Evolutionary conservation across 257 asterid genomes (phyloP).

Genomic region (Forsythia suspensa): DNA sequence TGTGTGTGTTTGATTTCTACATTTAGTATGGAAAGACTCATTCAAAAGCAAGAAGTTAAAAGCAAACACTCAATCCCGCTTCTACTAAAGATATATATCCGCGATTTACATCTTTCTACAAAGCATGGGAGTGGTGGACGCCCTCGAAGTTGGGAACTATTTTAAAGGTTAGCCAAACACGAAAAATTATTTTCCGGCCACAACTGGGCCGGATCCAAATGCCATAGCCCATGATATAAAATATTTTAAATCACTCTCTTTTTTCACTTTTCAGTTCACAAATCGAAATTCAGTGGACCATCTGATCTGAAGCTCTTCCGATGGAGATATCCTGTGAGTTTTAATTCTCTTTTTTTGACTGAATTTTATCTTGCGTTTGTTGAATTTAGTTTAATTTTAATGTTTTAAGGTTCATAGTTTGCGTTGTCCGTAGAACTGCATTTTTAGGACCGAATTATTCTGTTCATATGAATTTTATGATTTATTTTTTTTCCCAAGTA

Average conservation of each 20-base stretch:
- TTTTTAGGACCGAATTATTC: not conserved
- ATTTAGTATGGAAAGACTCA: too few species aligned
- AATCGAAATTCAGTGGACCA: not conserved
- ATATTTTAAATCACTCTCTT: not conserved
- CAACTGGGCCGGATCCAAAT: not conserved
- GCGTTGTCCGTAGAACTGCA: not conserved
- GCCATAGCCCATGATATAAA: not conserved
- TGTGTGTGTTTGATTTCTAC: too few species aligned
- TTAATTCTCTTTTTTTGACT: not conserved
- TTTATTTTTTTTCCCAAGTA: too few species aligned
- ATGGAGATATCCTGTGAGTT: slow-evolving; percentile 1
- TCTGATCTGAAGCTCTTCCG: not conserved
- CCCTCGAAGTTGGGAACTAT: too few species aligned
- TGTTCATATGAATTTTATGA: not conserved
- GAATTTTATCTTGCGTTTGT: not conserved
- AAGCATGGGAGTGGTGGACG: too few species aligned
- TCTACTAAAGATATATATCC: too few species aligned
- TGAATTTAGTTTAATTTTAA: not conserved
- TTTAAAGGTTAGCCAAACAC: too few species aligned
- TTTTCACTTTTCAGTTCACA: not conserved
- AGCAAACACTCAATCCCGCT: too few species aligned
- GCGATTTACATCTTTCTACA: too few species aligned
- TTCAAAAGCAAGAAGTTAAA: too few species aligned
- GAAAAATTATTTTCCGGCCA: too few species aligned
- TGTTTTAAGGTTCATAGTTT: not conserved